A percentile compares a stretch with the other conserved stretches of the same genome.
Conservation (phyloP, 2,329 filamentous ascomycete genomes). For the Paramyrothecium sp. region DNA sequence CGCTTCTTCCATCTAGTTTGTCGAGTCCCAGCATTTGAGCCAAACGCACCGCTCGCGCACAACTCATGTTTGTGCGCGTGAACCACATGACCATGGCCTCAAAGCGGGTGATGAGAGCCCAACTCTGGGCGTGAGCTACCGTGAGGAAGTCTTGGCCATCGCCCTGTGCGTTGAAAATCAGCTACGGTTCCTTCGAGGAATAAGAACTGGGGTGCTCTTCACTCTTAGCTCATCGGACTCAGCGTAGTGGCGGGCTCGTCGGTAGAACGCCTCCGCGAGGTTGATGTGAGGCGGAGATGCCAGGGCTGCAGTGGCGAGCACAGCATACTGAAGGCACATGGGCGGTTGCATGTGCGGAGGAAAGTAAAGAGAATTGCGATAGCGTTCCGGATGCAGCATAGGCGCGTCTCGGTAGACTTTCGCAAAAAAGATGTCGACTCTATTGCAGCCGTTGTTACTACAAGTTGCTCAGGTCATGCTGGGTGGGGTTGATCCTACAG, state of each 20-base stretch:
- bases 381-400: slow-evolving; percentile 72
- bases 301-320: slow-evolving; percentile 73
- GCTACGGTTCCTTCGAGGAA: slow-evolving; percentile 35
- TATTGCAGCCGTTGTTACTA: background rate
- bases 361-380: slow-evolving; percentile 66
- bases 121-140: slow-evolving; percentile 65
- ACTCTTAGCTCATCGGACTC: slow-evolving; percentile 78
- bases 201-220: slow-evolving; percentile 4
- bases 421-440: slow-evolving; percentile 57
- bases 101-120: slow-evolving; percentile 68
- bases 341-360: slow-evolving; percentile 74
- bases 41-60: slow-evolving; percentile 66
- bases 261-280: slow-evolving; percentile 74
- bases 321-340: slow-evolving; percentile 75
- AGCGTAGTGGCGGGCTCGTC: slow-evolving; percentile 75
- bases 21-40: slow-evolving; percentile 81
- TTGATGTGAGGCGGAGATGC: slow-evolving; percentile 65
- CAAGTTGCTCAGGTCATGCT: background rate
- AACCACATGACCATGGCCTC: slow-evolving; percentile 82
- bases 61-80: slow-evolving; percentile 76
- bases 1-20: slow-evolving; percentile 32
- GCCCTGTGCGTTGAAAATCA: background rate
- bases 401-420: slow-evolving; percentile 69
- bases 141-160: slow-evolving; percentile 2
- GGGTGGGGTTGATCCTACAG: slow-evolving; percentile 7